phyloP scores from a whole-genome alignment of 2,329 filamentous ascomycete species.

The Chaetomiaceae sp. region DNA sequence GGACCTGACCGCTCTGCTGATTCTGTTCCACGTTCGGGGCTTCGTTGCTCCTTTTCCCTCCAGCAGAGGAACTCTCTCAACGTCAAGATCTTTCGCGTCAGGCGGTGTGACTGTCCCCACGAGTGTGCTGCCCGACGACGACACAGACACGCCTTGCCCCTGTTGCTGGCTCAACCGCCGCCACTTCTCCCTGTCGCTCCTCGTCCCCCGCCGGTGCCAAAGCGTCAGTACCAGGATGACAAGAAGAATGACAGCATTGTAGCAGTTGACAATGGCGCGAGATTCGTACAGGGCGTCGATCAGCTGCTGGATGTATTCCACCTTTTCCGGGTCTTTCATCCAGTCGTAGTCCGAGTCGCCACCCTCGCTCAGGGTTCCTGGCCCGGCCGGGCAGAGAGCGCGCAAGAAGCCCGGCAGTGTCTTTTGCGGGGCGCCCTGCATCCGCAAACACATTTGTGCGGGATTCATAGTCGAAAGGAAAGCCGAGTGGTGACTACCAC shows the following conservation, averaged over 20 bases:
- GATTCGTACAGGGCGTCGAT: slow-evolving; percentile 33
- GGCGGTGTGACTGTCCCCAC: slow-evolving; percentile 28
- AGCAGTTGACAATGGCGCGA: slow-evolving; percentile 31
- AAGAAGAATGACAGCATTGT: slow-evolving; percentile 33
- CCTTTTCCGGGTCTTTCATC: slow-evolving; percentile 35
- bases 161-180: not conserved
- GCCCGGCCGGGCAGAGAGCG: slow-evolving; percentile 3
- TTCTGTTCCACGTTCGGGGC: not conserved
- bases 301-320: slow-evolving; percentile 33
- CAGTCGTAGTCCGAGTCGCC: slow-evolving; percentile 12
- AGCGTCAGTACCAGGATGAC: slow-evolving; percentile 30
- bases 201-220: slow-evolving; percentile 27
- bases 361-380: not conserved
- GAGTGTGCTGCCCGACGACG: slow-evolving; percentile 34
- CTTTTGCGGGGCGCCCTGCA: not conserved
- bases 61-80: slow-evolving; percentile 36
- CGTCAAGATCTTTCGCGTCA: slow-evolving; percentile 28
- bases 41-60: not conserved
- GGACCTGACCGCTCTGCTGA: slow-evolving; percentile 5
- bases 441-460: slow-evolving; percentile 5
- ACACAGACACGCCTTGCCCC: not conserved
- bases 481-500: not conserved
- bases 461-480: slow-evolving; percentile 6
- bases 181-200: slow-evolving; percentile 27
- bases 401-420: slow-evolving; percentile 16